Percentiles rank a stretch among this genome's conserved stretches.
Conservation (phyloP, 164 flowering plant genomes). For the Liriodendron chinense region DNA sequence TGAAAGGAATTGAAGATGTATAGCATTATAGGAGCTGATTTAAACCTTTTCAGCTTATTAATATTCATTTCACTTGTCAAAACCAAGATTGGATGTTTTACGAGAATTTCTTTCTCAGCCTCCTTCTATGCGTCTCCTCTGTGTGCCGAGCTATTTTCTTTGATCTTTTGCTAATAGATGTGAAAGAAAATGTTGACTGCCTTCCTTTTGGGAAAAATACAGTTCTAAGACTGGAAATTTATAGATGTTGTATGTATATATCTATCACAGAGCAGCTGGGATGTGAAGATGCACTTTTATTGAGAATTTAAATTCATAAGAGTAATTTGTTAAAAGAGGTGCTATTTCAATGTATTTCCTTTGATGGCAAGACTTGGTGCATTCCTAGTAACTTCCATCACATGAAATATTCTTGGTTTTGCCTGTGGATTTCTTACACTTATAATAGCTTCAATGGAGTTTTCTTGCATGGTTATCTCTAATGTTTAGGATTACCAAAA, state of each 20-base stretch:
- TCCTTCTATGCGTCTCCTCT: neutral
- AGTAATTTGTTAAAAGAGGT: neutral
- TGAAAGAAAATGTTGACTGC: neutral
- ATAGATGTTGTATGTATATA: neutral
- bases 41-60: neutral
- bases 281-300: too few relatives aligned
- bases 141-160: neutral
- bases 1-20: too few relatives aligned
- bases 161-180: neutral
- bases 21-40: neutral
- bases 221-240: neutral
- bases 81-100: neutral
- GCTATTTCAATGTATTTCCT: neutral
- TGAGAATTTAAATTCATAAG: neutral
- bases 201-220: neutral
- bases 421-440: neutral
- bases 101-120: neutral
- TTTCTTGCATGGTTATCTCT: neutral
- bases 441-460: neutral
- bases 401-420: neutral
- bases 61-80: neutral
- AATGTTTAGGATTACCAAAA: slow-evolving; percentile 11
- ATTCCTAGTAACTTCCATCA: neutral
- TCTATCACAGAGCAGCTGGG: neutral
- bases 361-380: neutral